Conservation (phyloP, 192 early-diverging fungal genomes). For the Podila clonocystis region DNA sequence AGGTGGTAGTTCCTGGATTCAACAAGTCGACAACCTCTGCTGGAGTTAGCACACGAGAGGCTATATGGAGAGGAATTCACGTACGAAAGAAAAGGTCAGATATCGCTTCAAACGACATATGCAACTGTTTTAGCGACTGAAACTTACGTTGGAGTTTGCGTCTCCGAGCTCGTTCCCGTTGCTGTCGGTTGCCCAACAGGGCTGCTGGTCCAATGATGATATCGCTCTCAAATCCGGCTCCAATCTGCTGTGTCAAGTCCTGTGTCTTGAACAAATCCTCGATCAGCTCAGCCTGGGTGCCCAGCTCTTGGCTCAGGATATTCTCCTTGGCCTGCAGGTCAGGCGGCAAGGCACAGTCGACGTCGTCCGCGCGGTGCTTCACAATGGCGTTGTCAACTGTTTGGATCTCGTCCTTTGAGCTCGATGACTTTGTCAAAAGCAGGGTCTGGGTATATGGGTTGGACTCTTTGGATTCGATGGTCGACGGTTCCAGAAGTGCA, state of each 20-base stretch:
- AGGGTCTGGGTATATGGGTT: slow-evolving; percentile 30
- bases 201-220: slow-evolving; percentile 11
- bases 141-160: slow-evolving; percentile 34
- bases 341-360: slow-evolving; percentile 31
- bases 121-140: neutral
- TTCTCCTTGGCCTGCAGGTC: slow-evolving; percentile 32
- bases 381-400: neutral
- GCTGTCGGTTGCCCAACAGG: slow-evolving; percentile 12
- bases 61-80: slow-evolving; percentile 5
- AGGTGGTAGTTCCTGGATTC: slow-evolving; percentile 16
- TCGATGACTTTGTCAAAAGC: neutral
- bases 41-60: slow-evolving; percentile 26
- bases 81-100: neutral
- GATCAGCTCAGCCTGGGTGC: slow-evolving; percentile 24
- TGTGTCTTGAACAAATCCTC: slow-evolving; percentile 21
- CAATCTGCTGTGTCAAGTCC: slow-evolving; percentile 8
- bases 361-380: slow-evolving; percentile 26
- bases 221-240: slow-evolving; percentile 12
- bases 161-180: slow-evolving; percentile 28
- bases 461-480: slow-evolving; percentile 4
- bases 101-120: neutral
- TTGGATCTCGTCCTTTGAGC: neutral
- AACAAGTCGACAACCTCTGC: slow-evolving; percentile 25
- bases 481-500: slow-evolving; percentile 7
- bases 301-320: slow-evolving; percentile 20